These are phyloP conservation scores for Erythrobasidium hasegawianum DNA, from an alignment of 1,284 basidiomycete species.

Conservation along the genomic window DNA sequence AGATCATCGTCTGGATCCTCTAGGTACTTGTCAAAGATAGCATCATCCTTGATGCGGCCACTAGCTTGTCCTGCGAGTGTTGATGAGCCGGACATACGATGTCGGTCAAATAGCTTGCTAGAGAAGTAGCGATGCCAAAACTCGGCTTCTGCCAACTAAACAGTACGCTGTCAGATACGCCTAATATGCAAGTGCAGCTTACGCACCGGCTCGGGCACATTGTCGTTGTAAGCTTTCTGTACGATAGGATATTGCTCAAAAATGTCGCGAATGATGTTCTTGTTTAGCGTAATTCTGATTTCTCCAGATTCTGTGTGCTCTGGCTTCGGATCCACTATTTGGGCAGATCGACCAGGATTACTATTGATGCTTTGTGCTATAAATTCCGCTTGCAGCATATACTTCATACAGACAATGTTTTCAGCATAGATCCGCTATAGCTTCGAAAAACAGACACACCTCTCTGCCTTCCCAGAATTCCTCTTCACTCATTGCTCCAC, in stretches of 20 bases:
- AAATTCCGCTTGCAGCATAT: conserved; percentile 3
- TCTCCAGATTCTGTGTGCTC: conserved; percentile 69
- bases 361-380: background rate
- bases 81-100: conserved; percentile 85
- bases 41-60: conserved; percentile 83
- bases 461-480: conserved; percentile 96
- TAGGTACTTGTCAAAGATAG: conserved; percentile 91
- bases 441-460: conserved; percentile 3
- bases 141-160: conserved; percentile 76
- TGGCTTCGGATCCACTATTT: conserved; percentile 83
- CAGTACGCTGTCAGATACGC: conserved; percentile 11
- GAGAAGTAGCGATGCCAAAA: conserved; percentile 98
- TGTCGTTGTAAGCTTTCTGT: conserved; percentile 82
- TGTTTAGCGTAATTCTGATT: conserved; percentile 85
- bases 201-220: conserved; percentile 76
- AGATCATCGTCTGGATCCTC: conserved; percentile 89
- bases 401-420: conserved; percentile 17
- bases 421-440: conserved; percentile 37
- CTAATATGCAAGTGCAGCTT: background rate
- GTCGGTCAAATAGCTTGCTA: conserved; percentile 87
- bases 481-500: conserved; percentile 75
- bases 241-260: conserved; percentile 98
- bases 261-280: conserved; percentile 87
- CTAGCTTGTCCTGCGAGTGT: conserved; percentile 61
- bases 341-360: conserved; percentile 73